phyloP scores from a whole-genome alignment of 257 asterid species.

The Penstemon barbatus region DNA sequence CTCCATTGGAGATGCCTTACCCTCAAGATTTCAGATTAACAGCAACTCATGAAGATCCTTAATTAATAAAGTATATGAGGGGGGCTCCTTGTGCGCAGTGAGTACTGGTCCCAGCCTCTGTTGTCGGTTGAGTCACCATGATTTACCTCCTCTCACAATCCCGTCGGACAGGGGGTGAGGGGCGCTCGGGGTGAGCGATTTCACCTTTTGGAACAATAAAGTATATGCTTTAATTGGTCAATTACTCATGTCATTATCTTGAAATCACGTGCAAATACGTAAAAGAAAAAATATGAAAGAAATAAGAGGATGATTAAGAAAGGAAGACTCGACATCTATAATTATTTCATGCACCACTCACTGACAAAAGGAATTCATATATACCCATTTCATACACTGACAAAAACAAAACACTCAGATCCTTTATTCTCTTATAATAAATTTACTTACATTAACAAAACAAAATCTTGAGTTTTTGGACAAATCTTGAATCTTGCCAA shows the following conservation, averaged over 20 bases:
- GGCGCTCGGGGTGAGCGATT: no score
- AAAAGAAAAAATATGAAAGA: constrained; percentile 32
- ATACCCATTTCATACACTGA: not conserved
- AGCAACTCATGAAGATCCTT: constrained; percentile 23
- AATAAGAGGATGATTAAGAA: constrained; percentile 25
- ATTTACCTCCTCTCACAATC: no score
- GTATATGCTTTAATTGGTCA: not conserved
- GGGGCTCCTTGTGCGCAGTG: no score
- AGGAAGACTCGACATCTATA: constrained; percentile 32
- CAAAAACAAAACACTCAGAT: constrained; percentile 25
- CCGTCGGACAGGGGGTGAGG: no score
- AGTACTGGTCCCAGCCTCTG: no score
- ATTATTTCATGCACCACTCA: constrained; percentile 18
- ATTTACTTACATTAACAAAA: not conserved
- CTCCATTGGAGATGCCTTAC: no score
- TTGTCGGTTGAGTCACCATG: no score
- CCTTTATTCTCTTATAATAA: constrained; percentile 28
- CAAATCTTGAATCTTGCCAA: constrained; percentile 15
- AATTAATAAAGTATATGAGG: not conserved
- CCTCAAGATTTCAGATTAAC: constrained; percentile 11
- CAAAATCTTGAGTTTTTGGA: constrained; percentile 6
- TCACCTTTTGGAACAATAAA: no score
- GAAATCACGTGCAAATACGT: constrained; percentile 38
- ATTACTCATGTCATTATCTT: constrained; percentile 13
- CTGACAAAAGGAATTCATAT: constrained; percentile 23